Conservation (phyloP, 2,329 filamentous ascomycete species). For the Colletotrichum filicis region DNA sequence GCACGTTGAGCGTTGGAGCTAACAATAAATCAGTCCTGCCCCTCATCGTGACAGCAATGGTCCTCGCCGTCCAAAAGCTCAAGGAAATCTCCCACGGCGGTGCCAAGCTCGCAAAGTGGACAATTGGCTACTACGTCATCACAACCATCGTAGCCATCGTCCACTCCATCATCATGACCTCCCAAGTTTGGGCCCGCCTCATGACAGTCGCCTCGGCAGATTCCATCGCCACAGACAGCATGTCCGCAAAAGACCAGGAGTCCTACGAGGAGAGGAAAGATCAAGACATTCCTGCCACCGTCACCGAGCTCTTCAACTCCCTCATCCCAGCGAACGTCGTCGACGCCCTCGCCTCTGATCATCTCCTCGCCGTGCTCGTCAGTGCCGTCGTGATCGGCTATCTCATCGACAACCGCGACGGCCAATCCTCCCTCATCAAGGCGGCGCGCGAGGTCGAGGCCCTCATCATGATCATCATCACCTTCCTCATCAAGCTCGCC, state of each 20-base stretch:
- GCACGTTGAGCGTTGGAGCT: neutral
- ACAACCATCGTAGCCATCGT: conserved; percentile 62
- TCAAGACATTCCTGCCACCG: conserved; percentile 51
- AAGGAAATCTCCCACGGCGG: conserved; percentile 56
- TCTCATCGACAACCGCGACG: conserved; percentile 52
- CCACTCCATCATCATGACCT: conserved; percentile 56
- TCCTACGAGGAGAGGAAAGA: conserved; percentile 46
- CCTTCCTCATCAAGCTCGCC: conserved; percentile 58
- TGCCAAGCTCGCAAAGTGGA: conserved; percentile 57
- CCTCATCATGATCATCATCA: conserved; percentile 58
- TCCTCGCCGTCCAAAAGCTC: conserved; percentile 60
- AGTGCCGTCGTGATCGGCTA: conserved; percentile 58
- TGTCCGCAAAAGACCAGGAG: conserved; percentile 44
- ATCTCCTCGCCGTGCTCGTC: conserved; percentile 59
- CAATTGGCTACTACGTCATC: conserved; percentile 59
- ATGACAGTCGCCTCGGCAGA: conserved; percentile 51
- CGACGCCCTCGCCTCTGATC: conserved; percentile 55
- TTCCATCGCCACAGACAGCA: conserved; percentile 41
- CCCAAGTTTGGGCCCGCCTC: conserved; percentile 58
- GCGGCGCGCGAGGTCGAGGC: conserved; percentile 58
- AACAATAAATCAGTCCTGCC: conserved; percentile 54
- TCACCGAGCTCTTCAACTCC: conserved; percentile 60
- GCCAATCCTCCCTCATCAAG: conserved; percentile 50
- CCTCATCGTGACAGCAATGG: conserved; percentile 62
- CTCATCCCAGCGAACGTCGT: conserved; percentile 62